These are phyloP conservation scores for Magnolia sinica DNA, from an alignment of 164 flowering plant species.

Conservation along the genomic window DNA sequence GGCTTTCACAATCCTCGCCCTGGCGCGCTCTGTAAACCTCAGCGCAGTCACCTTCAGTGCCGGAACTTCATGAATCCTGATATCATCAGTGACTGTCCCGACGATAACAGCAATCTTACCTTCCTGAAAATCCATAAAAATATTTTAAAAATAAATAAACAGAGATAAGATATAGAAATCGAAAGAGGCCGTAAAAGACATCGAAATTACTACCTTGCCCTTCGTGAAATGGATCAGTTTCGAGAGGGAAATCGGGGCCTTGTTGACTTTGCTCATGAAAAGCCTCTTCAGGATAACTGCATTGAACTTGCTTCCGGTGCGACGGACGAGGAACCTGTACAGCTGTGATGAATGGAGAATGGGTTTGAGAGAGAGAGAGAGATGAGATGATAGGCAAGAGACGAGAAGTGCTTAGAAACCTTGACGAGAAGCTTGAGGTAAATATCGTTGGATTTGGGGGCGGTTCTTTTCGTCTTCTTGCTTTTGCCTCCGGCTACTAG, in stretches of 20 bases:
- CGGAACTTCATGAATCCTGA: slow-evolving; percentile 49
- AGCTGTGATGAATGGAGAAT: slow-evolving; percentile 25
- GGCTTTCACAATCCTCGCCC: slow-evolving; percentile 62
- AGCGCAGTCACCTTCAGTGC: slow-evolving; percentile 50
- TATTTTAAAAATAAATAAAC: neutral
- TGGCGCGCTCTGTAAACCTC: slow-evolving; percentile 60
- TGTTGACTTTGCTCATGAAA: slow-evolving; percentile 64
- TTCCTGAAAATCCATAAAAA: slow-evolving; percentile 30
- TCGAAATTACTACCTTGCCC: slow-evolving; percentile 37
- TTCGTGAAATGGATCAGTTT: slow-evolving; percentile 42
- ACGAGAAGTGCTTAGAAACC: slow-evolving; percentile 20
- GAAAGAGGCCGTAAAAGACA: neutral
- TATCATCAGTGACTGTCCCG: slow-evolving; percentile 56
- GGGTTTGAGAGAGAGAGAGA: neutral
- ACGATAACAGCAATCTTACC: slow-evolving; percentile 55
- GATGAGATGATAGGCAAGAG: neutral
- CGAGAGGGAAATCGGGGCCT: slow-evolving; percentile 52
- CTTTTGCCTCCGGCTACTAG: slow-evolving; percentile 54
- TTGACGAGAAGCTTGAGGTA: slow-evolving; percentile 65
- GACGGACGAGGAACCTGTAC: slow-evolving; percentile 55
- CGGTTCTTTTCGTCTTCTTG: slow-evolving; percentile 54
- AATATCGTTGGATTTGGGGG: slow-evolving; percentile 55
- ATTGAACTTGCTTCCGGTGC: slow-evolving; percentile 61
- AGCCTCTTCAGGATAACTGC: slow-evolving; percentile 59
- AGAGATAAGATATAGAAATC: neutral